Evolutionary conservation across 1,284 basidiomycete genomes (phyloP).

Genomic region (Puccinia hordei): DNA sequence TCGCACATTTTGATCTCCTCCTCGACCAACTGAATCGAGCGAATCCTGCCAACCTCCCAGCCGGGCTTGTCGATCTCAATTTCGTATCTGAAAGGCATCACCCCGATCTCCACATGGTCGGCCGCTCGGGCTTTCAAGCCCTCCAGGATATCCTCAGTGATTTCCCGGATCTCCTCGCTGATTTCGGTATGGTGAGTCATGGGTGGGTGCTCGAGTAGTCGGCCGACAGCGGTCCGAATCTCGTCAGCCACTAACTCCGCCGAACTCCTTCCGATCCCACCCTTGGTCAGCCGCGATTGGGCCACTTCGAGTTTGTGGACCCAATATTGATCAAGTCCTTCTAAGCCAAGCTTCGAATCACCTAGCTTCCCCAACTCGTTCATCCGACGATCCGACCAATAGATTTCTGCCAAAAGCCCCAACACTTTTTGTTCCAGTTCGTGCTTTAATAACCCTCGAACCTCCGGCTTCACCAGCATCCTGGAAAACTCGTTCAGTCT

Average conservation of each 20-base stretch:
- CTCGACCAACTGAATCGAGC: slow-evolving; percentile 77
- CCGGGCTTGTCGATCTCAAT: slow-evolving; percentile 83
- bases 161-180: slow-evolving; percentile 82
- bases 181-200: slow-evolving; percentile 87
- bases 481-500: slow-evolving; percentile 83
- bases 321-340: slow-evolving; percentile 90
- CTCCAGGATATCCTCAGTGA: slow-evolving; percentile 86
- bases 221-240: slow-evolving; percentile 70
- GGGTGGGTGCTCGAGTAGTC: slow-evolving; percentile 66
- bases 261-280: slow-evolving; percentile 90
- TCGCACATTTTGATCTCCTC: slow-evolving; percentile 83
- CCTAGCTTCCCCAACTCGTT: slow-evolving; percentile 74
- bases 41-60: slow-evolving; percentile 81
- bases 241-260: slow-evolving; percentile 95
- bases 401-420: slow-evolving; percentile 93
- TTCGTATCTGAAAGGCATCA: slow-evolving; percentile 99
- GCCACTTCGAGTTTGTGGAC: slow-evolving; percentile 92
- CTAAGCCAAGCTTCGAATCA: slow-evolving; percentile 68
- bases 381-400: slow-evolving; percentile 88
- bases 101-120: slow-evolving; percentile 99
- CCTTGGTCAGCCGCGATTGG: slow-evolving; percentile 87
- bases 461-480: slow-evolving; percentile 84
- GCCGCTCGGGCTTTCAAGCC: slow-evolving; percentile 88
- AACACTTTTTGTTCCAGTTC: slow-evolving; percentile 95
- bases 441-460: slow-evolving; percentile 80